Evolutionary conservation across 768 basidiomycete species (phyloP), one percentile per base, ranked within the genome.

Genomic region (Hemileccinum rubropunctum): DNA sequence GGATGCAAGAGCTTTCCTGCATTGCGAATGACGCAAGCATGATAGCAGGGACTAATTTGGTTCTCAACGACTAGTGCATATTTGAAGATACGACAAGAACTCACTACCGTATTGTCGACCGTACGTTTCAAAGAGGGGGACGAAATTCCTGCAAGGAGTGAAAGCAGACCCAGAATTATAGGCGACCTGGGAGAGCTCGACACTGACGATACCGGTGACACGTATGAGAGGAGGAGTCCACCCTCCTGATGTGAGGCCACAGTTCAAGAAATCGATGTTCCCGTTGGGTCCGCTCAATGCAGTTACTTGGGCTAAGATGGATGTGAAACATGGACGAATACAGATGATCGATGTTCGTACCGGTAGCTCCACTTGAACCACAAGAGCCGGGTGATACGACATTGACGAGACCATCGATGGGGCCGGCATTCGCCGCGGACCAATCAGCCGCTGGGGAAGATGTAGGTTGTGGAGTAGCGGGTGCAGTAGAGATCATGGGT

Each of bases 21-120:
- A 95, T 86, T 28, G 91, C 91, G 57, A 95, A 86, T 0, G 91
- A 78, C 2, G 91, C 92, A 33, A 95, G 67, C 56, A 95, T 71
- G 63, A 93, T 89, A 8, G 89, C 64, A 21, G 86, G 87, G 27
- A 93, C 77, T 76, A 39, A 27, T 26, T 43, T 5, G 15, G n/a
- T 34, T 11, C n/a, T 50, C 45, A 13, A 9, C 40, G 20, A 26
- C 30, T 26, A n/a, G 18, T 28, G 1, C 17, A 50, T 40, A 37
- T 18, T 27, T 15, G 10, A 23, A 23, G 23, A 6, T 6, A 6
- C 23, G 23, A 23, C 6, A 23, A 42, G 26, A 20, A 70, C 76
- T 45, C 42, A 76, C 76, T 83, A 78, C 64, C 23, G 23, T 23
- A 23, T 6, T 80, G n/a, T n/a, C n/a, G n/a, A n/a, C n/a, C n/a